Evolutionary conservation across 208 protist genomes (phyloP), one percentile per base, ranked within the genome.

Genomic region (Crithidia expoeki): DNA sequence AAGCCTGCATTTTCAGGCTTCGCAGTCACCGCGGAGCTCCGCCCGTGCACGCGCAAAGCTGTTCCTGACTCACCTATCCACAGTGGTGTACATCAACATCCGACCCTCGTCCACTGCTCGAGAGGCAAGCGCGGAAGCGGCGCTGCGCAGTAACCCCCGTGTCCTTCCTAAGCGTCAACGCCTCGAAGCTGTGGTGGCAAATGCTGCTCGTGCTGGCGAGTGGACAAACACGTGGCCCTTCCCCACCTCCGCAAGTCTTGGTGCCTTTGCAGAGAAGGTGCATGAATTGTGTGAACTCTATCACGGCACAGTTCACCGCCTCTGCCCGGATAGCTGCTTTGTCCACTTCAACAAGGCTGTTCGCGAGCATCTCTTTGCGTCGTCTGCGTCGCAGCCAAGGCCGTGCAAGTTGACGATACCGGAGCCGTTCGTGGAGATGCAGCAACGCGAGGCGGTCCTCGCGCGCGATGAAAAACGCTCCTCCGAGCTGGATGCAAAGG

Each of bases 321-420:
- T 67, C 14, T 34, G 42, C 40, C 73, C 73, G 40, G 73, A 79
- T 40, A 2, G n/a, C 7, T 72, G 66, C 59, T 32, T 74, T 23
- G 38, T 79, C 50, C 73, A 79, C 67, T 79, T 79, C 67, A 17
- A 50, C 19, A 23, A 28, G 28, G 34, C 57, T 12, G 58, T 65
- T 38, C 44, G 25, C 51, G 52, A 11, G 34, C 52, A 19, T 53
- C 50, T 30, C 28, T 3, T 50, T 46, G 30, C 51, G 23, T 36
- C 34, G 21, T 25, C 50, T 14, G 50, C 59, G 49, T 50, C 50
- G 28, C 38, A 14, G 38, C 38, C 30, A 23, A 21, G 4, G 36
- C 9, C 11, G 36, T 27, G 30, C 14, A 27, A 44, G 9, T 56
- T 55, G n/a, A 21, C 68, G 12, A 36, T 71, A 19, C 63, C 62